Percentiles rank a stretch among this genome's conserved stretches.
These are phyloP conservation scores for Tuber aestivum DNA, from an alignment of 495 filamentous ascomycete species.

Conservation along the genomic window DNA sequence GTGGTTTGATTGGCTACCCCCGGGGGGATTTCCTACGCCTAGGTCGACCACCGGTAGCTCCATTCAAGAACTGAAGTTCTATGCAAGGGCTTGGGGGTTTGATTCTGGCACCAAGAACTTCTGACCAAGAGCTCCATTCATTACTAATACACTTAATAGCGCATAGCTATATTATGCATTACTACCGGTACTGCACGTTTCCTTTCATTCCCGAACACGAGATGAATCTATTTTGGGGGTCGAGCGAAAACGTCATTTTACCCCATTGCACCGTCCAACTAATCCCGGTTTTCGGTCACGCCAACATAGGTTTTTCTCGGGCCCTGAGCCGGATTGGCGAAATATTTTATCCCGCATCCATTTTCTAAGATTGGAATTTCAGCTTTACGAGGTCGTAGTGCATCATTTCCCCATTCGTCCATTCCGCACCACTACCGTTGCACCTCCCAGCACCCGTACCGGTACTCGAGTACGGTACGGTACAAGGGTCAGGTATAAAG, in stretches of 20 bases:
- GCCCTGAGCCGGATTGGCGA: background rate
- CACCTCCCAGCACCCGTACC: too few relatives aligned
- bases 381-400: background rate
- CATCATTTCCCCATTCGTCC: background rate
- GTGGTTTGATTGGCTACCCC: background rate
- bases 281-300: background rate
- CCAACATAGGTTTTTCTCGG: background rate
- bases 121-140: background rate
- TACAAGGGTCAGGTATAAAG: background rate
- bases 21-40: background rate
- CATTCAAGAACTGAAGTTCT: background rate
- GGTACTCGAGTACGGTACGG: too few relatives aligned
- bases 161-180: background rate
- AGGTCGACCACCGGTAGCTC: background rate
- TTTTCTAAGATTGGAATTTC: background rate
- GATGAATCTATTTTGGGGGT: background rate
- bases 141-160: background rate
- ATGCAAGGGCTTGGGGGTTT: too few relatives aligned
- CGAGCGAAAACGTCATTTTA: background rate
- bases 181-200: background rate
- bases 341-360: background rate
- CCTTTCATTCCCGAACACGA: background rate
- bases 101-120: background rate
- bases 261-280: background rate
- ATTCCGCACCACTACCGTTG: background rate